phyloP scores from a whole-genome alignment of 108 stramenopile genomes.

The Schizochytrium sp. region DNA sequence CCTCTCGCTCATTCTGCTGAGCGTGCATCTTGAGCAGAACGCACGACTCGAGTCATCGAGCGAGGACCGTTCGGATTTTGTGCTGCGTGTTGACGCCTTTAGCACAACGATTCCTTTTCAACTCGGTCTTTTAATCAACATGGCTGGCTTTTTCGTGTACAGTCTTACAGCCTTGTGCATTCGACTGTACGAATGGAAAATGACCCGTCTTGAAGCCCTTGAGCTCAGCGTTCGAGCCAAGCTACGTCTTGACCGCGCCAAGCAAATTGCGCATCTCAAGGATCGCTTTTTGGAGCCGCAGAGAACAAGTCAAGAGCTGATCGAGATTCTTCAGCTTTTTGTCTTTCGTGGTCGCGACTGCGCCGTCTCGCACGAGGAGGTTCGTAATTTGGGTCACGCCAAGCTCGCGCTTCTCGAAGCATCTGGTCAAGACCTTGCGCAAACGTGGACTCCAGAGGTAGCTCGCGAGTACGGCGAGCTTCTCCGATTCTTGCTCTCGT shows the following conservation, averaged over 20 bases:
- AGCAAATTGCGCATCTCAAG: background rate
- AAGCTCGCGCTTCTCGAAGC: background rate
- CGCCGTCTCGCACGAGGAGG: background rate
- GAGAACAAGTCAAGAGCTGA: background rate
- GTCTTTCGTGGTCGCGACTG: background rate
- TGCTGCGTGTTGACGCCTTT: background rate
- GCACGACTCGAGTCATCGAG: background rate
- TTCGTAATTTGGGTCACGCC: background rate
- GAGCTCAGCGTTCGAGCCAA: slow-evolving; percentile 1
- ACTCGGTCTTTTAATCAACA: background rate
- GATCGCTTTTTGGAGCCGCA: background rate
- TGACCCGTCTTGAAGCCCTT: background rate
- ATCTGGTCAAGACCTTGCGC: background rate
- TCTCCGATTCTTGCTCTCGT: background rate
- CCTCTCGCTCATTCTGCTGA: background rate
- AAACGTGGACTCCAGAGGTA: background rate
- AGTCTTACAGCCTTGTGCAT: background rate
- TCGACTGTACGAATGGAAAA: background rate
- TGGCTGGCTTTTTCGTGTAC: background rate
- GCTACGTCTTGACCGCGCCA: background rate
- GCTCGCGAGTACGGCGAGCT: background rate
- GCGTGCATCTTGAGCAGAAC: background rate
- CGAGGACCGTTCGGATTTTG: background rate
- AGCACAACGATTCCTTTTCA: background rate
- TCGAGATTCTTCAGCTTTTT: background rate